Percentiles rank a stretch among this genome's conserved stretches.
phyloP scores from a whole-genome alignment of 2,329 filamentous ascomycete genomes.

The Penicillium thymicola region DNA sequence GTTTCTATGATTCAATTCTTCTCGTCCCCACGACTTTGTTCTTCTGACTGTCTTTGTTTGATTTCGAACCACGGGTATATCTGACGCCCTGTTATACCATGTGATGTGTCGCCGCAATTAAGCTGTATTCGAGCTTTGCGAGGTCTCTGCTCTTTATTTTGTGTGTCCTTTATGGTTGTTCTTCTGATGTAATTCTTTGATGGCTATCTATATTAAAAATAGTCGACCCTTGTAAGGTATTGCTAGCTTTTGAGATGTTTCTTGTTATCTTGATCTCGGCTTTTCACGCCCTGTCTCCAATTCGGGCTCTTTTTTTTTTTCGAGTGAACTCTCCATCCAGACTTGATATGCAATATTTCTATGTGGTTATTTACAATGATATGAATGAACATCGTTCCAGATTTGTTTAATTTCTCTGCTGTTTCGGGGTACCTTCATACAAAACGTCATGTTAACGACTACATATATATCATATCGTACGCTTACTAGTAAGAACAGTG shows the following conservation, averaged over 20 bases:
- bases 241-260: not conserved
- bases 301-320: not conserved
- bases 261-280: not conserved
- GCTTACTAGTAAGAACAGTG: no score
- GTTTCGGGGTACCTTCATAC: not conserved
- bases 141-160: not conserved
- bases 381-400: not conserved
- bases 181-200: conserved; percentile 18
- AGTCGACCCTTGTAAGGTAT: conserved; percentile 6
- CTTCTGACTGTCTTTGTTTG: not conserved
- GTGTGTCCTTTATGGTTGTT: not conserved
- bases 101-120: not conserved
- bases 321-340: not conserved
- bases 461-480: not conserved
- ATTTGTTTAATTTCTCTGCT: not conserved
- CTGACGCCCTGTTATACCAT: not conserved
- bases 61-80: conserved; percentile 1
- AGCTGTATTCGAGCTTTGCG: not conserved
- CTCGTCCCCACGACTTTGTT: not conserved
- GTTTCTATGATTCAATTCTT: conserved; percentile 9
- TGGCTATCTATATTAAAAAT: not conserved
- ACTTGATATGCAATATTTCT: not conserved
- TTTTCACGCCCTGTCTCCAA: not conserved
- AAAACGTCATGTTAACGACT: not conserved
- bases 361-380: not conserved